phyloP scores from a whole-genome alignment of 139 green algal species.

The Limnomonas spitsbergensis region DNA sequence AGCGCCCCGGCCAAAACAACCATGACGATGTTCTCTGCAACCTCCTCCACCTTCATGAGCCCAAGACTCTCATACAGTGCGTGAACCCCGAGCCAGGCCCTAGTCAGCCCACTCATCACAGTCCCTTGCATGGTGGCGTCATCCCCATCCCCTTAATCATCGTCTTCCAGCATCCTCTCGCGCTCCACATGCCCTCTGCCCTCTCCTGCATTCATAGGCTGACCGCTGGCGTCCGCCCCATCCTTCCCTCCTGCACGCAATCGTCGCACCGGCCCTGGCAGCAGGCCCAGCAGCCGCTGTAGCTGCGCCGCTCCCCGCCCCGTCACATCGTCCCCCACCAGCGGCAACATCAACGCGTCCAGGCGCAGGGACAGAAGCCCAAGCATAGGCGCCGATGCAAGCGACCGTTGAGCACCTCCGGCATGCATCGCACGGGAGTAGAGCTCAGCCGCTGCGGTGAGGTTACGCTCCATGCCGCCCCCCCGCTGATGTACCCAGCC shows the following conservation, averaged over 20 bases:
- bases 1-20: neutral
- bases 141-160: neutral
- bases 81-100: too few species aligned
- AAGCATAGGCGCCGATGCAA: slow-evolving; percentile 13
- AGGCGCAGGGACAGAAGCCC: slow-evolving; percentile 23
- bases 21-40: neutral
- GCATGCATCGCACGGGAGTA: slow-evolving; percentile 12
- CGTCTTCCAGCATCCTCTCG: neutral
- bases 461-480: slow-evolving; percentile 23
- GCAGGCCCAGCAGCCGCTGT: neutral
- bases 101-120: neutral
- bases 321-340: neutral
- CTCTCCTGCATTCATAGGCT: neutral
- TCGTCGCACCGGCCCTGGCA: neutral
- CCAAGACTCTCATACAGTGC: too few species aligned
- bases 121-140: neutral
- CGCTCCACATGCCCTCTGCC: neutral
- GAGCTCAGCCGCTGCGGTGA: slow-evolving; percentile 10
- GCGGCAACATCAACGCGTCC: slow-evolving; percentile 19
- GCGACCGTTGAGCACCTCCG: neutral
- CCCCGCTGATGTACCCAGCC: slow-evolving; percentile 33
- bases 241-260: neutral
- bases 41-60: too few species aligned
- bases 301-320: neutral
- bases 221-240: neutral